Evolutionary conservation across 176 grass and related monocot species (phyloP).

Genomic region (Oryza australiensis): DNA sequence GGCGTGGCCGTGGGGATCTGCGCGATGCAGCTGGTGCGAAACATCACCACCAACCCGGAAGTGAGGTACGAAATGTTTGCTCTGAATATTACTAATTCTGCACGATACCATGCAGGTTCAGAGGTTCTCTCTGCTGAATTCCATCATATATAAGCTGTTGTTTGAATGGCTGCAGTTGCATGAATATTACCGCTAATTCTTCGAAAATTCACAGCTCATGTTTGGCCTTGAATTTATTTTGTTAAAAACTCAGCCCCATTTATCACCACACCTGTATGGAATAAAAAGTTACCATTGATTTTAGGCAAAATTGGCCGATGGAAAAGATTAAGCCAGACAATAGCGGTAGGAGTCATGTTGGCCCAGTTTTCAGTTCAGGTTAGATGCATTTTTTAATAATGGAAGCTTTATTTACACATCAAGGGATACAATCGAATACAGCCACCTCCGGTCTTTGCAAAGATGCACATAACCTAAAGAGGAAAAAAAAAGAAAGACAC

Average conservation of each 20-base stretch:
- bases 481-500: no score
- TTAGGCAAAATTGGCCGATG: no score
- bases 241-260: neutral
- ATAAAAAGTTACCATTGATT: neutral
- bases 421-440: no score
- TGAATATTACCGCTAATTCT: no score
- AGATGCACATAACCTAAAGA: no score
- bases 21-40: conserved; percentile 67
- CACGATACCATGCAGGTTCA: neutral
- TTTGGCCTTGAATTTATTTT: neutral
- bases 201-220: no score
- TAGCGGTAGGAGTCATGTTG: neutral
- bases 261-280: neutral
- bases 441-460: no score
- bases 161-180: no score
- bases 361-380: neutral
- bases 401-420: no score
- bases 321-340: neutral
- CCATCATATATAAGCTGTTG: no score
- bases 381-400: no score
- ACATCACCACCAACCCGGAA: conserved; percentile 68
- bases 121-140: neutral
- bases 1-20: conserved; percentile 59
- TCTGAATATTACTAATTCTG: neutral
- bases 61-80: conserved; percentile 26